phyloP scores from a whole-genome alignment of 345 rosid genomes.

The Psidium friedrichsthalianum region DNA sequence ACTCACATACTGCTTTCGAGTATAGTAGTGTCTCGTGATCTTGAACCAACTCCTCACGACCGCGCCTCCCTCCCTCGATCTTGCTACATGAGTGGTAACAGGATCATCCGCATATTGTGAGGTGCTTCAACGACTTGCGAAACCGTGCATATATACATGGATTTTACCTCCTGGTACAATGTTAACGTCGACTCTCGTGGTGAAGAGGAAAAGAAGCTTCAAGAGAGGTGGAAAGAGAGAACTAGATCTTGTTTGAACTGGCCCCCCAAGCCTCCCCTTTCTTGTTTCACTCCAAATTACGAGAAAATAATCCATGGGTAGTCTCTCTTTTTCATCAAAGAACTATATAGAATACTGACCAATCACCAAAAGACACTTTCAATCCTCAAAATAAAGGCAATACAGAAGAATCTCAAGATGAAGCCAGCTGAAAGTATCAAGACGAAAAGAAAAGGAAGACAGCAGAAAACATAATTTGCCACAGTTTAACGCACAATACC shows the following conservation, averaged over 20 bases:
- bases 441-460: background rate
- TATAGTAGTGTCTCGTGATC: background rate
- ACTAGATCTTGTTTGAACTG: slow-evolving; percentile 8
- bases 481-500: background rate
- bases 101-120: background rate
- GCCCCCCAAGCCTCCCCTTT: background rate
- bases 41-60: background rate
- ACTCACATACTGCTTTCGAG: background rate
- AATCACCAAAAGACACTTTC: background rate
- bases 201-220: background rate
- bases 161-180: background rate
- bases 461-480: background rate
- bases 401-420: background rate
- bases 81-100: background rate
- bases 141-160: background rate
- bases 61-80: background rate
- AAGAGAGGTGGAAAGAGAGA: background rate
- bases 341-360: background rate
- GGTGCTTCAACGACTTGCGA: background rate
- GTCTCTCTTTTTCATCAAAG: background rate
- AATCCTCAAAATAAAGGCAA: background rate
- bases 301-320: background rate
- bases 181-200: background rate
- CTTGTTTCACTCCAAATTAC: background rate
- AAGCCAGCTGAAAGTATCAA: background rate